phyloP scores from a whole-genome alignment of 2,329 filamentous ascomycete species.

The Pseudocercospora fuligena region DNA sequence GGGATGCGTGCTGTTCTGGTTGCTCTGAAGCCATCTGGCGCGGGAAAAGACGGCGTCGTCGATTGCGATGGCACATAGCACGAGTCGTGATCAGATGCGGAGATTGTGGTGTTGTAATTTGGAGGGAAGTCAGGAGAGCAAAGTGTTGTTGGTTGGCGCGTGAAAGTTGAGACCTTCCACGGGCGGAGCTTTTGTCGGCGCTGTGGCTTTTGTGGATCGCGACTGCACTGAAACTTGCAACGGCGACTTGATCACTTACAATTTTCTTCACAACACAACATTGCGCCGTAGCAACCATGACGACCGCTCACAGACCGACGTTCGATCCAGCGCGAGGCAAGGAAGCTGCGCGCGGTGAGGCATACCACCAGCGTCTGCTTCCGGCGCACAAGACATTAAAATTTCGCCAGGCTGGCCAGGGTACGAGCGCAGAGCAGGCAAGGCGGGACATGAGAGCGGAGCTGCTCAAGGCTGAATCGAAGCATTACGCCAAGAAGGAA shows the following conservation, averaged over 20 bases:
- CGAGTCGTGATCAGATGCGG: too few species aligned
- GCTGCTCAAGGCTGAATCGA: conserved; percentile 84
- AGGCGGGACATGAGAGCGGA: conserved; percentile 85
- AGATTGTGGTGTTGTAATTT: not conserved
- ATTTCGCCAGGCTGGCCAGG: conserved; percentile 86
- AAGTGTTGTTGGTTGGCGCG: too few species aligned
- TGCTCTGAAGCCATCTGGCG: not conserved
- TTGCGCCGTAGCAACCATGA: conserved; percentile 44
- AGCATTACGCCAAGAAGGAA: conserved; percentile 83
- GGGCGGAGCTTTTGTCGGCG: conserved; percentile 1
- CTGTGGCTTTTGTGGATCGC: not conserved
- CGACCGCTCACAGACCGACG: conserved; percentile 77
- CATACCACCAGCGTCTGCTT: conserved; percentile 93
- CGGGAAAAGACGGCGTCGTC: too few species aligned
- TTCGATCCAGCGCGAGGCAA: conserved; percentile 96
- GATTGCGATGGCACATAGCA: too few species aligned
- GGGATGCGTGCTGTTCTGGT: not conserved
- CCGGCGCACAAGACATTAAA: conserved; percentile 94
- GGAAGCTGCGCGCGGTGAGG: conserved; percentile 88
- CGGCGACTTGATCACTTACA: not conserved
- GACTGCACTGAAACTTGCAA: conserved; percentile 6
- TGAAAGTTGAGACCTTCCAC: not conserved
- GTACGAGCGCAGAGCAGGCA: conserved; percentile 73
- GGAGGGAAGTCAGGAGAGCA: not conserved
- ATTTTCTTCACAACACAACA: conserved; percentile 1